These are phyloP conservation scores for Penicillium goetzii DNA, from an alignment of 495 filamentous ascomycete species.

Conservation along the genomic window DNA sequence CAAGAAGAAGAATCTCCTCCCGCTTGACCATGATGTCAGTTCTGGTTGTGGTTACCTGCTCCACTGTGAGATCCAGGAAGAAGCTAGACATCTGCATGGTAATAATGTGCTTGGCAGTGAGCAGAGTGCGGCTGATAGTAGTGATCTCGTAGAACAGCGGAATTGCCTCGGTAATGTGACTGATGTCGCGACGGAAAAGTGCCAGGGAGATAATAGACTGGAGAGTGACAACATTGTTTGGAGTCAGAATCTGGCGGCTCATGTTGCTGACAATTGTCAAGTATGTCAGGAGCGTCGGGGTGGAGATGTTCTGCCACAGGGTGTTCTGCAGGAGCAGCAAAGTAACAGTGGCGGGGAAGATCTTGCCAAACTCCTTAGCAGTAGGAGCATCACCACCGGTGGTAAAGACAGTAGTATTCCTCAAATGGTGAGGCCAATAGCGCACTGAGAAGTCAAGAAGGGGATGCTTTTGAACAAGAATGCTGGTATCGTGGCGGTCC, in stretches of 20 bases:
- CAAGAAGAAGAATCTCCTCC: constrained; percentile 33
- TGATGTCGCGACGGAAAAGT: constrained; percentile 28
- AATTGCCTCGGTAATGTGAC: constrained; percentile 18
- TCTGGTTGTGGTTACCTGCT: constrained; percentile 31
- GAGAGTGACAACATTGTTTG: constrained; percentile 29
- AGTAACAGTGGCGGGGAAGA: constrained; percentile 34
- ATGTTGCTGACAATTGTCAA: constrained; percentile 35
- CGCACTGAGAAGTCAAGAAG: constrained; percentile 43
- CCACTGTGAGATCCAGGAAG: constrained; percentile 39
- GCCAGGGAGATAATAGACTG: constrained; percentile 36
- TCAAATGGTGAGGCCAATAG: constrained; percentile 42
- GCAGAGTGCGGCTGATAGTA: constrained; percentile 32
- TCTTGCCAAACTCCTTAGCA: constrained; percentile 34
- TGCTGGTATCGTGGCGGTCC: constrained; percentile 26
- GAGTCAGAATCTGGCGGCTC: constrained; percentile 31
- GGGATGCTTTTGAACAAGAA: constrained; percentile 28
- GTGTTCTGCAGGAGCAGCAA: constrained; percentile 36
- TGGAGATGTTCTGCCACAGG: constrained; percentile 36
- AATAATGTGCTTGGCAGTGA: constrained; percentile 32
- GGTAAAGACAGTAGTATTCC: constrained; percentile 30
- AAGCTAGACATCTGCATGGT: constrained; percentile 38
- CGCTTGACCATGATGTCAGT: constrained; percentile 44
- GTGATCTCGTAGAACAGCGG: constrained; percentile 33
- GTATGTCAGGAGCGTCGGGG: constrained; percentile 31
- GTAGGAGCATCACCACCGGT: constrained; percentile 32